These are phyloP conservation scores for Pseudozyma sp. DNA, from an alignment of 1,284 basidiomycete genomes.

Conservation along the genomic window DNA sequence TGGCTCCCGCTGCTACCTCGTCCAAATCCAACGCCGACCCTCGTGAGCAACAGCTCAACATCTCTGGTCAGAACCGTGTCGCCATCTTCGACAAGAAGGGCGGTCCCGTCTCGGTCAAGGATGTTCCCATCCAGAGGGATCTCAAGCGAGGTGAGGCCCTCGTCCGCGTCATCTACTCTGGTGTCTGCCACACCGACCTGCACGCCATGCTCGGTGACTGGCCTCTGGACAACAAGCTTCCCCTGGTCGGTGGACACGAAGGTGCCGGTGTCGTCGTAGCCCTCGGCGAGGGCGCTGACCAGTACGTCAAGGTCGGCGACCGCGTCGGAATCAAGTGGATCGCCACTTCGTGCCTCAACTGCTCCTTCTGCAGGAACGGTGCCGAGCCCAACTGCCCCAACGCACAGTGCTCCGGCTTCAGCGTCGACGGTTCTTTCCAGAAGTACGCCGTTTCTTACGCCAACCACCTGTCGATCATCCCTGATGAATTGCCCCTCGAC, in stretches of 20 bases:
- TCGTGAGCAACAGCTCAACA: constrained; percentile 50
- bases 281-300: constrained; percentile 78
- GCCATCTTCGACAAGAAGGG: constrained; percentile 61
- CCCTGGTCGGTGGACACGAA: constrained; percentile 87
- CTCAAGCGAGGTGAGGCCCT: constrained; percentile 84
- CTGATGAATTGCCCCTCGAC: constrained; percentile 73
- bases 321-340: constrained; percentile 82
- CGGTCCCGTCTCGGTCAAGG: constrained; percentile 50
- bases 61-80: constrained; percentile 45
- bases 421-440: constrained; percentile 84
- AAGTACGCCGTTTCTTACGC: constrained; percentile 77
- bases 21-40: constrained; percentile 34
- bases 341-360: constrained; percentile 76
- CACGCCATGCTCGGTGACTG: constrained; percentile 66
- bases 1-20: constrained; percentile 45
- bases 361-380: constrained; percentile 80
- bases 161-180: constrained; percentile 74
- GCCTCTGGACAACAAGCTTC: constrained; percentile 73
- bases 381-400: constrained; percentile 73
- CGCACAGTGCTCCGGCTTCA: constrained; percentile 71
- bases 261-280: constrained; percentile 77
- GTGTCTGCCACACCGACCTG: constrained; percentile 58
- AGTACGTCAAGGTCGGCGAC: constrained; percentile 76
- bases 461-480: constrained; percentile 74
- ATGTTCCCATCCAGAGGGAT: constrained; percentile 73